phyloP scores from a whole-genome alignment of 2,329 filamentous ascomycete genomes.

The Colletotrichum tropicale region DNA sequence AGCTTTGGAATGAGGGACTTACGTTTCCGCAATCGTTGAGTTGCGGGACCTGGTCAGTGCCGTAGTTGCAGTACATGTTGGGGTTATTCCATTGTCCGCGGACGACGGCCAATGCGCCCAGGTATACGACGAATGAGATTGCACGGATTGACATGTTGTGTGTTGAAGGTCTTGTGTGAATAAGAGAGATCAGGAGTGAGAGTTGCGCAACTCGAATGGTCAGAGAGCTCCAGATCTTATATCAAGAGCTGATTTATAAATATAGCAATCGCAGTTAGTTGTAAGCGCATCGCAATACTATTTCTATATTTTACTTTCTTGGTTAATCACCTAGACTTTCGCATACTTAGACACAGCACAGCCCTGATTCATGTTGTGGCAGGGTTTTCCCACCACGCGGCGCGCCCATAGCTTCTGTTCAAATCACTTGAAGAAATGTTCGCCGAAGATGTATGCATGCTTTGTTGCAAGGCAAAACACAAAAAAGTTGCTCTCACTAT shows the following conservation, averaged over 20 bases:
- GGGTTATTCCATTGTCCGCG: neutral
- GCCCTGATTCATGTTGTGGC: neutral
- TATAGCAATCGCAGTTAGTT: neutral
- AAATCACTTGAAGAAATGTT: accelerated
- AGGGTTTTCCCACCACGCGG: neutral
- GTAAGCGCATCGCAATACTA: neutral
- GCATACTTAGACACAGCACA: neutral
- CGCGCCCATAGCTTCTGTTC: neutral
- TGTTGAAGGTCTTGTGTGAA: neutral
- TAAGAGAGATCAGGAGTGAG: neutral
- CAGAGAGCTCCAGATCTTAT: accelerated
- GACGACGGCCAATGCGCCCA: neutral
- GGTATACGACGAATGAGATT: neutral
- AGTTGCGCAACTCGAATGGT: accelerated
- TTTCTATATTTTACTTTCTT: neutral
- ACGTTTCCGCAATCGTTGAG: neutral
- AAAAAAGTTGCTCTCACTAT: neutral
- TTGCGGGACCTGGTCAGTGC: neutral
- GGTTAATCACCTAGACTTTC: neutral
- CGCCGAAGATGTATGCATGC: too few relatives aligned
- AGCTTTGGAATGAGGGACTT: neutral
- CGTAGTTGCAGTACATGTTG: neutral
- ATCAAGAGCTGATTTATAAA: neutral
- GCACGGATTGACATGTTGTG: neutral
- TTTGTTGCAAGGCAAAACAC: neutral